Evolutionary conservation across 2,329 filamentous ascomycete species (phyloP), one percentile per base, ranked within the genome.

Genomic region (Neonectria neomacrospora): DNA sequence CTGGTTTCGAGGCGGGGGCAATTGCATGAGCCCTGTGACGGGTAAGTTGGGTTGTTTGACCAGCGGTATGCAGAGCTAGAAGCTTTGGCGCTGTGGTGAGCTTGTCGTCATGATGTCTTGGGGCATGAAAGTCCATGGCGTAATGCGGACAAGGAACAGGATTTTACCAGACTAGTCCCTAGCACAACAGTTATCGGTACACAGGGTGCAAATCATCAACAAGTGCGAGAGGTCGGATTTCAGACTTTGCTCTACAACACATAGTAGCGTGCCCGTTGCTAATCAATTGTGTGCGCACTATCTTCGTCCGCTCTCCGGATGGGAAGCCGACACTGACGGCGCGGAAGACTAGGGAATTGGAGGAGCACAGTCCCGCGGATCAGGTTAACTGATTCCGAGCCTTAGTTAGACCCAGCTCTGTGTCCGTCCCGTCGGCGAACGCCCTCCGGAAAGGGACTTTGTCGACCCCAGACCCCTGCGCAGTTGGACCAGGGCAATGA

Each of bases 331-430:
- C 18, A 50, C 3, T 34, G 28, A 50, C 47, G 47, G 47, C 47
- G 47, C 32, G 26, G 47, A 50, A 22, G 11, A 28, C 26, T 32
- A 30, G 8, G 26, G 26, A 50, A 50, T 32, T 14, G 18, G 11
- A 20, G 47, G 18, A 32, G 12, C 22, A 41, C 12, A 34, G 39
- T 30, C 30, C 32, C 32, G 37, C 26, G 48, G 60, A 50, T 54
- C 54, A 58, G 26, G 54, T 54, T 62, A 44, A 54, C 34, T 53
- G 54, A 37, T 37, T 26, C 48, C 54, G 54, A 26, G 22, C 9
- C 10, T 26, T 23, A 53, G n/a, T n/a, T n/a, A 14, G 48, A 44
- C 28, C 54, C 18, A 32, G 26, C 50, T 42, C 7, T 30, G 6
- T 44, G 28, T 41, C 42, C 54, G 32, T 50, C 44, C 45, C 18